Evolutionary conservation across 805 yeast genomes (phyloP).

Genomic region (Isabelozyma pseudorhagii): DNA sequence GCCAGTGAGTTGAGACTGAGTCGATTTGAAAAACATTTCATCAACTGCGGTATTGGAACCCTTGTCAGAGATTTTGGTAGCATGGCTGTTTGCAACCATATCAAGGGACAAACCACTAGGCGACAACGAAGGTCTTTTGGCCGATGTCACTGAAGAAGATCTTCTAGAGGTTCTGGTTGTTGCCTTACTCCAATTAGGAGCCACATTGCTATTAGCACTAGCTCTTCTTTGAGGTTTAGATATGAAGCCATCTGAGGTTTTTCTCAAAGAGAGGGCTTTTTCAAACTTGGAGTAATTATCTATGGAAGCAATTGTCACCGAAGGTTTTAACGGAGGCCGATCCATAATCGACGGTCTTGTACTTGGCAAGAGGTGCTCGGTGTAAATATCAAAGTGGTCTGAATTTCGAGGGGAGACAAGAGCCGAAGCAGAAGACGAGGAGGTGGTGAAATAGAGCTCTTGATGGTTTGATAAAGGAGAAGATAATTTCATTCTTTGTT

Average conservation of each 20-base stretch:
- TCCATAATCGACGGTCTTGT: conserved; percentile 1
- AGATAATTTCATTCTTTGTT: conserved; percentile 14
- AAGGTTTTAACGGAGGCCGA: conserved; percentile 18
- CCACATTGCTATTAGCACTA: not conserved
- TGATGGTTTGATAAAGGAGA: conserved; percentile 19
- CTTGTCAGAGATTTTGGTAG: not conserved
- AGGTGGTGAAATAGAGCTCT: conserved; percentile 6
- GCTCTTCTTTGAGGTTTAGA: not conserved
- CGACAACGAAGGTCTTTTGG: not conserved
- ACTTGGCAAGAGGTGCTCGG: conserved; percentile 2
- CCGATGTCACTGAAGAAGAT: not conserved
- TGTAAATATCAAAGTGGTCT: not conserved
- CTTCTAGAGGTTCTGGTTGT: not conserved
- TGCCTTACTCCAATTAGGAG: not conserved
- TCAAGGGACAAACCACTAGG: not conserved
- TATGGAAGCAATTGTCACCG: conserved; percentile 19
- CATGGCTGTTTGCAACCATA: not conserved
- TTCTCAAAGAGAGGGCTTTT: not conserved
- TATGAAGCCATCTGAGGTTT: not conserved
- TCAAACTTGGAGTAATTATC: conserved; percentile 9
- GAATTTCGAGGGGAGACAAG: not conserved
- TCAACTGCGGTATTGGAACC: not conserved
- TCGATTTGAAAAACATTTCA: not conserved
- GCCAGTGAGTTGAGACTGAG: no score
- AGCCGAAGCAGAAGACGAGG: conserved; percentile 1